Conservation (phyloP, 1,139 yeast species). For the Suhomyces yuchorum region DNA sequence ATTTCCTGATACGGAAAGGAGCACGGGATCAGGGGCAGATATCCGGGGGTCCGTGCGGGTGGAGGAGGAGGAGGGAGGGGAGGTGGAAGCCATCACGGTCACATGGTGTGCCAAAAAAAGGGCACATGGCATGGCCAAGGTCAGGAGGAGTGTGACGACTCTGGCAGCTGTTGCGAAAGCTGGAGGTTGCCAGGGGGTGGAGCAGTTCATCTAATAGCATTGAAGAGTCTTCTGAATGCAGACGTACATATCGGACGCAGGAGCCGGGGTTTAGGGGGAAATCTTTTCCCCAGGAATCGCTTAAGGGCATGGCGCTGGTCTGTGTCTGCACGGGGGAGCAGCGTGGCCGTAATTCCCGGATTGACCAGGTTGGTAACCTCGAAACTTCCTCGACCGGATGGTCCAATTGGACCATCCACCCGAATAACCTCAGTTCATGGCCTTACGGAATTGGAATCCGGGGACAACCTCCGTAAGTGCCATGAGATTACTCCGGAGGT, state of each 20-base stretch:
- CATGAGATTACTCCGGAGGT: no score
- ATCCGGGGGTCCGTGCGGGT: conserved; percentile 2
- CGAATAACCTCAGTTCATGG: no score
- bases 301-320: no score
- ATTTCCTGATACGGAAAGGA: not conserved
- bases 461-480: no score
- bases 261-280: not conserved
- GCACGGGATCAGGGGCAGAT: not conserved
- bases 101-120: not conserved
- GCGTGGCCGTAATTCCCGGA: no score
- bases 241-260: not conserved
- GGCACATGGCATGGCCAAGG: not conserved
- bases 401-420: no score
- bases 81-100: not conserved
- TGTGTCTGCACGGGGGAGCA: not conserved
- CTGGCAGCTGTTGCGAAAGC: not conserved
- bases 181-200: not conserved
- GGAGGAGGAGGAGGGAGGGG: not conserved
- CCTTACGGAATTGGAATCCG: no score
- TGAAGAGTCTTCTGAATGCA: no score
- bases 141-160: not conserved
- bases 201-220: not conserved
- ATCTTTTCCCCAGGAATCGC: no score
- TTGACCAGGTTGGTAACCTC: no score
- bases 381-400: no score